A percentile compares a stretch with the other conserved stretches of the same genome.
Conservation (phyloP, 768 basidiomycete species). For the Suillus subluteus region DNA sequence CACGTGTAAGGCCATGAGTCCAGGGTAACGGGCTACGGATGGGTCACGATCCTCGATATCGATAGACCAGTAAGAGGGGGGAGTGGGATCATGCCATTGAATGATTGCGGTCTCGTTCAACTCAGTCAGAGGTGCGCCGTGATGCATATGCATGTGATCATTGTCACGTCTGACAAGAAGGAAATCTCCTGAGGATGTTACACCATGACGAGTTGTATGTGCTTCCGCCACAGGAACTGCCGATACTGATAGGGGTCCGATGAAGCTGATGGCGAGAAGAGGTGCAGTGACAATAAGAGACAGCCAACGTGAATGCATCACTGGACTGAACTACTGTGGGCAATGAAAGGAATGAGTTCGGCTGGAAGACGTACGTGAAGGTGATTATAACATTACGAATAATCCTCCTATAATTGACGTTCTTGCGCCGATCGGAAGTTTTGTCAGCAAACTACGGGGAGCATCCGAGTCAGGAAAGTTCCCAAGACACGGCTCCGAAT, state of each 20-base stretch:
- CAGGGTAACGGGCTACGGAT: constrained; percentile 55
- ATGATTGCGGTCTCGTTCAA: constrained; percentile 82
- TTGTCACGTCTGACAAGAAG: constrained; percentile 23
- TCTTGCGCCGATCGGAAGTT: constrained; percentile 7
- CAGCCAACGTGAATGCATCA: constrained; percentile 16
- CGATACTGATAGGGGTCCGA: neutral
- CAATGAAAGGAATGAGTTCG: neutral
- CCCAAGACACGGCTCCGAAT: constrained; percentile 5
- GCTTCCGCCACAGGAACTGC: neutral
- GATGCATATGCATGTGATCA: constrained; percentile 51
- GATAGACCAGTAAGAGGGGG: constrained; percentile 81
- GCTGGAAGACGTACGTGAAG: neutral
- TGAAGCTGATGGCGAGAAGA: neutral
- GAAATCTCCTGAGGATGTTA: neutral
- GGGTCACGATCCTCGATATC: constrained; percentile 64
- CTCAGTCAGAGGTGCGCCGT: constrained; percentile 52
- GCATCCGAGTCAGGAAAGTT: neutral
- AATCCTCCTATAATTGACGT: neutral
- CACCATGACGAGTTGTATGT: neutral
- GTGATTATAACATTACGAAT: constrained; percentile 3
- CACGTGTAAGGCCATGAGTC: constrained; percentile 75
- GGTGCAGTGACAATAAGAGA: constrained; percentile 2
- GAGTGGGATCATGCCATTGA: constrained; percentile 66
- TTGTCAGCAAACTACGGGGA: constrained; percentile 11
- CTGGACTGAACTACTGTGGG: constrained; percentile 2